A percentile compares a stretch with the other conserved stretches of the same genome.
phyloP scores from a whole-genome alignment of 2,329 filamentous ascomycete genomes.

The Lizonia empirigonia region DNA sequence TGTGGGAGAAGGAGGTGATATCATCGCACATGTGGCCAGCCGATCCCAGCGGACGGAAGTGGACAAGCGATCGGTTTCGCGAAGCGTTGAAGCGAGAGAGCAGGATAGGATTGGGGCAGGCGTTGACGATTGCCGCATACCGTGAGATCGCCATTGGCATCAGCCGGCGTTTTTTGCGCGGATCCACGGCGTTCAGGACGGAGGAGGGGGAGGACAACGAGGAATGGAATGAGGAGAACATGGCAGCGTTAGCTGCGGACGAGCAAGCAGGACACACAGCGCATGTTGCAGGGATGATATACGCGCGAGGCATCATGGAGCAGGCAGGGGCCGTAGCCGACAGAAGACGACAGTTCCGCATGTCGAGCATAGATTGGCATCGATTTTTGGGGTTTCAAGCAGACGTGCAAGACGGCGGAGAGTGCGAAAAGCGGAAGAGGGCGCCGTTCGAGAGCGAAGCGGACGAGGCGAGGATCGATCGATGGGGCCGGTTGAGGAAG shows the following conservation, averaged over 20 bases:
- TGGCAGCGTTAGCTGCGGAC: constrained; percentile 9
- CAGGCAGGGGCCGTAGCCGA: constrained; percentile 12
- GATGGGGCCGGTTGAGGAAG: constrained; percentile 5
- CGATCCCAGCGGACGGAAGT: constrained; percentile 14
- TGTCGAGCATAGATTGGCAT: constrained; percentile 24
- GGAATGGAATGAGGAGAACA: constrained; percentile 15
- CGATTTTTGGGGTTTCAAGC: constrained; percentile 22
- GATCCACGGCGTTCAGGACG: constrained; percentile 14
- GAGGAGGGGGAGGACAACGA: constrained; percentile 23
- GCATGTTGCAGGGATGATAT: constrained; percentile 19
- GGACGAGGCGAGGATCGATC: constrained; percentile 2
- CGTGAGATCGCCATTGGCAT: constrained; percentile 25
- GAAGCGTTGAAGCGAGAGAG: constrained; percentile 22
- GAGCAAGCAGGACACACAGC: constrained; percentile 16
- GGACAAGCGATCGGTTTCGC: constrained; percentile 14
- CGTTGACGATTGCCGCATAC: constrained; percentile 19
- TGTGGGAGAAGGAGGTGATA: constrained; percentile 18
- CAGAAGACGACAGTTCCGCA: constrained; percentile 16
- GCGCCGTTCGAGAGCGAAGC: background rate
- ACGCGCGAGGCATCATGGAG: constrained; percentile 20
- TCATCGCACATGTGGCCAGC: constrained; percentile 21
- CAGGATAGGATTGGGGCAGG: constrained; percentile 9
- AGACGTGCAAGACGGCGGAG: background rate
- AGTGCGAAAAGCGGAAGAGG: background rate
- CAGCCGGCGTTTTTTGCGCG: constrained; percentile 23